Percentiles rank a stretch among this genome's conserved stretches.
Evolutionary conservation across 2,329 filamentous ascomycete genomes (phyloP).

Genomic region (Thielaviopsis euricoi): DNA sequence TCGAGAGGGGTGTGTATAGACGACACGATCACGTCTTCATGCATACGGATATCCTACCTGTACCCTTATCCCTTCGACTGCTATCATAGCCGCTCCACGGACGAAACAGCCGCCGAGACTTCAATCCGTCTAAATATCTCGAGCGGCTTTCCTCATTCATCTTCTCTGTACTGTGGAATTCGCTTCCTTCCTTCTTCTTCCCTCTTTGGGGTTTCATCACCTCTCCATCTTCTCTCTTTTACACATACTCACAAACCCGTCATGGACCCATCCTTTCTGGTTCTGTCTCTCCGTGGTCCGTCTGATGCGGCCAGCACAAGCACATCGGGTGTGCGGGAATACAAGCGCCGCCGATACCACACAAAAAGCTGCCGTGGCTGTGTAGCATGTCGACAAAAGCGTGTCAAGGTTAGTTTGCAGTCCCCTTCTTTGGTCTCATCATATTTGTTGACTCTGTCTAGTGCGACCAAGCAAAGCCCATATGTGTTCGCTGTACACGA

Average conservation of each 20-base stretch:
- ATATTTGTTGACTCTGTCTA: slow-evolving; percentile 1
- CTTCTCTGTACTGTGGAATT: not conserved
- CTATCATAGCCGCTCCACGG: no score
- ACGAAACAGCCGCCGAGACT: not conserved
- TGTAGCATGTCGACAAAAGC: slow-evolving; percentile 14
- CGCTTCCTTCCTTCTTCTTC: not conserved
- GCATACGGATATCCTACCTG: no score
- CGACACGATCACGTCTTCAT: not conserved
- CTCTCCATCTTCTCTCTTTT: no score
- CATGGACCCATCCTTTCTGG: slow-evolving; percentile 11
- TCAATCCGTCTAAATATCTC: no score
- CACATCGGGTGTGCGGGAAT: slow-evolving; percentile 7
- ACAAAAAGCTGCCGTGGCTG: slow-evolving; percentile 13
- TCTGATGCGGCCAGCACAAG: not conserved
- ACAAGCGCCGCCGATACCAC: slow-evolving; percentile 10
- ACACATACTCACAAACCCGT: not conserved
- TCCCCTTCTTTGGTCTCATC: not conserved
- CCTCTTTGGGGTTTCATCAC: not conserved
- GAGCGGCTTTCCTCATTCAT: not conserved
- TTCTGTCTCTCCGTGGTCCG: slow-evolving; percentile 4
- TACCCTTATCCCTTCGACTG: no score
- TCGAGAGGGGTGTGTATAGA: not conserved
- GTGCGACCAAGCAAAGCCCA: slow-evolving; percentile 15
- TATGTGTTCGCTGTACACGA: slow-evolving; percentile 14
- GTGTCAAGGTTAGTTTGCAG: slow-evolving; percentile 14